Evolutionary conservation across 805 yeast genomes (phyloP), one percentile per base, ranked within the genome.

Genomic region (Yamadazyma sp.): DNA sequence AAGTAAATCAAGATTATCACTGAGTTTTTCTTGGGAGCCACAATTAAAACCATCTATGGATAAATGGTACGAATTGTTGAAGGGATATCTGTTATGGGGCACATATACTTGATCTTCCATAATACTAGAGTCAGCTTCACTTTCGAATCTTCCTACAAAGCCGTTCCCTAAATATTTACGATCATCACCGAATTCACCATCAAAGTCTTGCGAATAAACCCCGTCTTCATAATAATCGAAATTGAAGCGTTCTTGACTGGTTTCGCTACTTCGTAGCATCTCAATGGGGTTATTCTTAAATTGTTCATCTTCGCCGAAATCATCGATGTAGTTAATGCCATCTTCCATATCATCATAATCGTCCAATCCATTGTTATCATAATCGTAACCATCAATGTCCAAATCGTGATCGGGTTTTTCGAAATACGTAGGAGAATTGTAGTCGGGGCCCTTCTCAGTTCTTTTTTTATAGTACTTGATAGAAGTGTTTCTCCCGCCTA

Each of bases 401-500:
- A 50, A 49, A 36, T 60, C 70, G 37, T 58, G 43, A 28, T 64
- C 67, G 12, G 54, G 49, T 25, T 61, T 53, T 32, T 47, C 52
- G 35, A 58, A 59, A 9, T 59, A 42, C 39, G 35, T 25, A 13
- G 32, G 16, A 6, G 28, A 4, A n/a, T 29, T 10, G 40, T 44
- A 6, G 29, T 18, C 18, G 28, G 22, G 28, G 37, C 38, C 20
- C 31, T 37, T 27, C 3, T 17, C 17, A 11, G 24, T 16, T 29
- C 14, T 26, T 10, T 63, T 58, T 40, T 68, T 68, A 39, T 68
- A 68, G 42, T 68, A 68, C 46, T 68, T 68, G 9, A 68, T 66
- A 0, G 72, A 66, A 1, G 71, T 67, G 40, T 68, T 68, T 38
- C 73, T 50, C 8, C 74, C 74, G 2, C 71, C 71, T 6, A 42